phyloP scores from a whole-genome alignment of 2,329 filamentous ascomycete genomes.

The Penicillium concentricum region DNA sequence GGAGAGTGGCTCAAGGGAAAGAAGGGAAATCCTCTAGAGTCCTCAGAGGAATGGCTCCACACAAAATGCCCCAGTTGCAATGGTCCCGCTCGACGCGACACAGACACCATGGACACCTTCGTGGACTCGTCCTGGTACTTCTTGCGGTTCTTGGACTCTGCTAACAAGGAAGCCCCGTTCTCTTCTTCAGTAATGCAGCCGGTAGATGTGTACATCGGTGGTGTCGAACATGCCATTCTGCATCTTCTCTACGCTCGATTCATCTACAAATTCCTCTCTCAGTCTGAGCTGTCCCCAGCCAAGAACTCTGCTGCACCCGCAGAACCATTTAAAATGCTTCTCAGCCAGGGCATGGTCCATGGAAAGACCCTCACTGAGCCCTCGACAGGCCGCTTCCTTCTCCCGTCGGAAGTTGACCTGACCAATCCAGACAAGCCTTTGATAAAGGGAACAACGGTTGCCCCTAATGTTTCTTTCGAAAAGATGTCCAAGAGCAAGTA shows the following conservation, averaged over 20 bases:
- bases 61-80: constrained; percentile 71
- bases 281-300: constrained; percentile 43
- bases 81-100: constrained; percentile 72
- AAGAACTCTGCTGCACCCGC: constrained; percentile 41
- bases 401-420: constrained; percentile 70
- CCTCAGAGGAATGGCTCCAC: constrained; percentile 70
- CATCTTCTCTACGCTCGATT: constrained; percentile 88
- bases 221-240: constrained; percentile 86
- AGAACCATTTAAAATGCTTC: constrained; percentile 79
- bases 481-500: constrained; percentile 97
- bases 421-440: constrained; percentile 56
- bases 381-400: constrained; percentile 70
- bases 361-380: constrained; percentile 80
- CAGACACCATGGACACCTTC: constrained; percentile 95
- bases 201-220: constrained; percentile 85
- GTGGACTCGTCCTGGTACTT: constrained; percentile 96
- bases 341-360: constrained; percentile 92
- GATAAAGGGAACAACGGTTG: constrained; percentile 61
- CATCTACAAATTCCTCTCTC: constrained; percentile 80
- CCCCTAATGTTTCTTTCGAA: constrained; percentile 67
- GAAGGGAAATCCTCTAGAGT: constrained; percentile 73
- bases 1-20: constrained; percentile 67
- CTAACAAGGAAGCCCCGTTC: constrained; percentile 63
- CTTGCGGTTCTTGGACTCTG: constrained; percentile 72
- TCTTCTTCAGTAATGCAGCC: constrained; percentile 61